Base-by-base conservation (phyloP, 2,329 filamentous ascomycete genomes). In the Fusarium virguliforme region DNA sequence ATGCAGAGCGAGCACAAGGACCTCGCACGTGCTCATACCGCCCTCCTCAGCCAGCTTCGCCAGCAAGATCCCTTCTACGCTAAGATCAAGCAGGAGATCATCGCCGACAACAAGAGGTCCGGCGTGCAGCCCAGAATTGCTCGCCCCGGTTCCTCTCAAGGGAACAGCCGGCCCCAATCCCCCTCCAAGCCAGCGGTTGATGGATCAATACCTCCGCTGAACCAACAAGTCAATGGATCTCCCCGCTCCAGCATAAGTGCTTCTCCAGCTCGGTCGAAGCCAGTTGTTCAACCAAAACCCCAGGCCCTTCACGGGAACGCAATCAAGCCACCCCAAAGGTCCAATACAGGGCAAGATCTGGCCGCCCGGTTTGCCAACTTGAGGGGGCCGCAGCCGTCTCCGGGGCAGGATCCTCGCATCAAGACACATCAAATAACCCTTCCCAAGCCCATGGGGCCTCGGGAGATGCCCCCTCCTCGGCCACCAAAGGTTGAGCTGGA, bases 271-370 rank as follows among this genome's bases (percentile, higher is more conserved):
- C 83, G 81, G 73, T 63, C 77, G 30, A 88, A 84, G 67, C 86
- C 86, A 3, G 70, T 77, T 5, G 81, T 92, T 8, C 88, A 90
- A 26, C 91, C 91, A 3, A 94, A 94, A 71, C 92, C 92, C 0
- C 84, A 89, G 58, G 86, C 86, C 5, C 83, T 94, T 3, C 89
- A 91, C 73, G 90, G 91, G 1, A 89, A 90, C 43, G 83, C 86
- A 3, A 74, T 83, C 15, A 74, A 74, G 22, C 76, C 83, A n/a
- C 9, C 30, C 8, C 77, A 74, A 32, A 70, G 68, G 8, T 60
- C 77, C 1, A 79, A 70, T 58, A 71, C 79, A 6, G 78, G 82
- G 6, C 81, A 84, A 58, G 89, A 91, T 68, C 80, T 91, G 53
- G 80, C 82, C 13, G 81, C 85, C 59, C 84, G 89, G 41, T 91